Conservation (phyloP, 2,329 filamentous ascomycete species). For the Pseudogymnoascus sp. region DNA sequence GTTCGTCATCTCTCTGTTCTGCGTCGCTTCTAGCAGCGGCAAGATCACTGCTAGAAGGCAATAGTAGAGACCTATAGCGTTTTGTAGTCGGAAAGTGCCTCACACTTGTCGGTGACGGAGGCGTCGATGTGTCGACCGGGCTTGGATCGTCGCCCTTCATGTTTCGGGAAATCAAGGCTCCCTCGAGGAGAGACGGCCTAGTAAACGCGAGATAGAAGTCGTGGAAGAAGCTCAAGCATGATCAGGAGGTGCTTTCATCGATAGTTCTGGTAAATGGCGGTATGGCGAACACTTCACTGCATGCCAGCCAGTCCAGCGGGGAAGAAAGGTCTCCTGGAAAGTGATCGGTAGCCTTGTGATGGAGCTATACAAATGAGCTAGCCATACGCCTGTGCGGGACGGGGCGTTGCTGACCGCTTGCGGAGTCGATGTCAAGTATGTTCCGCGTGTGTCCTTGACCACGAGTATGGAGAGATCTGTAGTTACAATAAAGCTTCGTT, state of each 20-base stretch:
- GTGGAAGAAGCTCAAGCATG: not conserved
- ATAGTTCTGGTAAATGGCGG: not conserved
- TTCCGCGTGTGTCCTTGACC: not conserved
- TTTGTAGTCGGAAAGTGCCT: not conserved
- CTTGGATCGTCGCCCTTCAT: slow-evolving; percentile 5
- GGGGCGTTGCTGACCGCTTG: not conserved
- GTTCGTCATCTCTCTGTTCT: slow-evolving; percentile 20
- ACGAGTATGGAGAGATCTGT: not conserved
- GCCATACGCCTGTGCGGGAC: not conserved
- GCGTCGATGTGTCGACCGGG: slow-evolving; percentile 9
- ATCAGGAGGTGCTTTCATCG: not conserved
- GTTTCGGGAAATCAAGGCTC: not conserved
- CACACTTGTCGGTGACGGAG: slow-evolving; percentile 10
- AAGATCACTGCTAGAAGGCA: slow-evolving; percentile 11
- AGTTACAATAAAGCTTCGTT: not conserved
- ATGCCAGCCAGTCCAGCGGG: not conserved
- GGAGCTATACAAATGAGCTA: slow-evolving; percentile 8
- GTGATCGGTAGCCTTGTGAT: slow-evolving; percentile 3
- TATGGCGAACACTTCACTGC: slow-evolving; percentile 1
- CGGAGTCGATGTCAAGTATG: not conserved
- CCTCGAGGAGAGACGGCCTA: not conserved
- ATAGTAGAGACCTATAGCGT: slow-evolving; percentile 6
- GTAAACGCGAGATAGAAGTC: not conserved
- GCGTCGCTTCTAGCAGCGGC: not conserved
- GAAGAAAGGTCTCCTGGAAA: not conserved